phyloP scores from a whole-genome alignment of 305 asterid species.

The Solanum hybrid region DNA sequence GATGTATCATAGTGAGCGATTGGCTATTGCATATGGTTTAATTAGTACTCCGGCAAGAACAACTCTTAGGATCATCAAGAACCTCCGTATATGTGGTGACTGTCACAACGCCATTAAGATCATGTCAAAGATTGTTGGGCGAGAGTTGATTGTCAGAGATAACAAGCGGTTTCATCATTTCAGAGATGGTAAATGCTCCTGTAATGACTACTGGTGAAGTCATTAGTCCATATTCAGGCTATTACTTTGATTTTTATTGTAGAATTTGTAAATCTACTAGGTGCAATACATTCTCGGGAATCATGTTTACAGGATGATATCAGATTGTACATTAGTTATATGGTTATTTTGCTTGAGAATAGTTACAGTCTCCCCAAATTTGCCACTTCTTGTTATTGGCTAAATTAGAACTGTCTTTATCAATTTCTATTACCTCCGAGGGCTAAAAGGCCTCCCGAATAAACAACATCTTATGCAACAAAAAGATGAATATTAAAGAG shows the following conservation, averaged over 20 bases:
- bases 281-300: neutral
- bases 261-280: neutral
- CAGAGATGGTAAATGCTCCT: neutral
- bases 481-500: neutral
- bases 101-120: neutral
- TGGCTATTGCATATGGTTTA: constrained; percentile 43
- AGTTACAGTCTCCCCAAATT: neutral
- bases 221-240: neutral
- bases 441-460: neutral
- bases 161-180: neutral
- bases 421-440: neutral
- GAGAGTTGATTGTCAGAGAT: neutral
- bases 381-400: neutral
- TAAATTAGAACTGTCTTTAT: neutral
- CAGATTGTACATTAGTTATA: neutral
- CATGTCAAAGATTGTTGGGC: neutral
- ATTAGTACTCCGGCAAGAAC: constrained; percentile 37
- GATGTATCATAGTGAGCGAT: constrained; percentile 40
- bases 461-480: neutral
- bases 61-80: constrained; percentile 11
- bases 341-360: neutral
- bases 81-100: neutral
- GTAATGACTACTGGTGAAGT: neutral
- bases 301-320: neutral
- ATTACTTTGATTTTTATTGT: neutral